Evolutionary conservation across 1,284 basidiomycete species (phyloP).

Genomic region (Sporisorium reilianum): DNA sequence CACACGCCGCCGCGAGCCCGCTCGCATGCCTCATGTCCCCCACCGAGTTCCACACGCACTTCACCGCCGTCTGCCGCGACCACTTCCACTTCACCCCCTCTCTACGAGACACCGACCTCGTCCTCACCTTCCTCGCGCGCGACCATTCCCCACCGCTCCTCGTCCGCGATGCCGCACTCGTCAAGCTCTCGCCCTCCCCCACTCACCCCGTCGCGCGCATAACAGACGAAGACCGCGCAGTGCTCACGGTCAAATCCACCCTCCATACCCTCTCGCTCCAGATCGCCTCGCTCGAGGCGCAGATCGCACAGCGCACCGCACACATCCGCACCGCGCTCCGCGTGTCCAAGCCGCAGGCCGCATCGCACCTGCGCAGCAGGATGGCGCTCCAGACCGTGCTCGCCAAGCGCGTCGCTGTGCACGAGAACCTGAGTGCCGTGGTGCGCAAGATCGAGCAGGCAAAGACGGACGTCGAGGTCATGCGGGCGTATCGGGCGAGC

Average conservation of each 20-base stretch:
- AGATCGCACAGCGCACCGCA: conserved; percentile 76
- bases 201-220: conserved; percentile 67
- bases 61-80: conserved; percentile 3
- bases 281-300: conserved; percentile 76
- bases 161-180: conserved; percentile 75
- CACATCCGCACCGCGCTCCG: conserved; percentile 79
- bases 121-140: conserved; percentile 82
- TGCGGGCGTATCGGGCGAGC: conserved; percentile 85
- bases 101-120: conserved; percentile 77
- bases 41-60: conserved; percentile 15
- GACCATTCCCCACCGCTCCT: conserved; percentile 76
- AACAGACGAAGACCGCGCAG: conserved; percentile 78
- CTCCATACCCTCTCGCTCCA: conserved; percentile 77
- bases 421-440: conserved; percentile 81
- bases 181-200: conserved; percentile 42
- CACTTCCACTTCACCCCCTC: conserved; percentile 68
- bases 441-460: conserved; percentile 86
- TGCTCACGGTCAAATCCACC: conserved; percentile 80
- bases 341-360: conserved; percentile 77
- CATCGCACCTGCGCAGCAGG: conserved; percentile 81
- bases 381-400: conserved; percentile 84
- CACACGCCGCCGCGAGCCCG: conserved; percentile 34
- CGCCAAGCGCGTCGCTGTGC: conserved; percentile 78
- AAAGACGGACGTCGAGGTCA: conserved; percentile 88
- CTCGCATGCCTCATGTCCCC: conserved; percentile 33